Evolutionary conservation across 768 basidiomycete genomes (phyloP), one percentile per base, ranked within the genome.

Genomic region (Macrolepiota fuliginosa): DNA sequence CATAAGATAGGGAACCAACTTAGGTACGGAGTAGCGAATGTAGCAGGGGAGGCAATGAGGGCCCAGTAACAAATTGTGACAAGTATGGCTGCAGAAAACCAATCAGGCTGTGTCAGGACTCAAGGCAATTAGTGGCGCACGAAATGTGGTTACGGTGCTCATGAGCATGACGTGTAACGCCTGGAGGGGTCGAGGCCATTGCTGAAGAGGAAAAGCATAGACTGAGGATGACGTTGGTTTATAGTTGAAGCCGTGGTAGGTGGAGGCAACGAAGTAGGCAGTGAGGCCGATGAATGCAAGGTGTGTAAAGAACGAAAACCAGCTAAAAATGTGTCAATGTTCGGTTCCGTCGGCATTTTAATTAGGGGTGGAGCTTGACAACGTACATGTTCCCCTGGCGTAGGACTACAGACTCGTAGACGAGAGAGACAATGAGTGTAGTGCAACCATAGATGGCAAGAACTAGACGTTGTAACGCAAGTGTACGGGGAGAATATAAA

Each of bases 31-130:
- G 12, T 25, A 2, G 39, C 45, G 63, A 89, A 85, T 1, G 81
- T 79, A 0, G 61, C 10, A 0, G 83, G 42, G 2, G 75, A 72
- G 5, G 84, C 66, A 4, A 90, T 75, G 24, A 90, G 68, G 0
- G 76, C 69, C 89, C 89, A 91, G 66, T 74, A 90, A 0, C 88
- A 84, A 37, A 81, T 72, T 0, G 88, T 88, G 1, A 89, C 86
- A 24, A 91, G 68, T 61, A 90, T 72, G 13, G 89, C 89, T 90
- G 63, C 47, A 25, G 15, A 24, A 19, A 22, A 37, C 12, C 53
- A 27, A 11, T 13, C 9, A 54, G 24, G 22, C 19, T 46, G n/a
- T 39, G 17, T 29, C 35, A 17, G 53, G 25, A 29, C 27, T 4
- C 15, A 39, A 46, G 54, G 17, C 37, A 15, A 40, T 49, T 6